Evolutionary conservation across 495 filamentous ascomycete species (phyloP).

Genomic region (Podospora sp.): DNA sequence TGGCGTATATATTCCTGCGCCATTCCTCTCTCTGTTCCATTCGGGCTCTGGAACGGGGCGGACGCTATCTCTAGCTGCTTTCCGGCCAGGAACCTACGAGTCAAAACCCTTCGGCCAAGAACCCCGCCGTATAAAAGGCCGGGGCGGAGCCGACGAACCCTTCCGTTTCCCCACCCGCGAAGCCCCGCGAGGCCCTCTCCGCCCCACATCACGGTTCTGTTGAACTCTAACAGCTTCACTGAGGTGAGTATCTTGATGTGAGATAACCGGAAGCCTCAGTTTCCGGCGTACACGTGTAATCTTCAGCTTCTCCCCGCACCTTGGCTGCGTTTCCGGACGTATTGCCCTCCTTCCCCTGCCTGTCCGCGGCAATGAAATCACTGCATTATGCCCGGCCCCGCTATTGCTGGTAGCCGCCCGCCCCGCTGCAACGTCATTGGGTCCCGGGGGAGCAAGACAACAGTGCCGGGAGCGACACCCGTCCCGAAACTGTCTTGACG

Average conservation of each 20-base stretch:
- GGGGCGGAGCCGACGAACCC: neutral
- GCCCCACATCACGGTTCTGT: neutral
- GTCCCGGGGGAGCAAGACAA: neutral
- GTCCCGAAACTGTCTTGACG: neutral
- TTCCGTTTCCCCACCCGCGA: conserved; percentile 2
- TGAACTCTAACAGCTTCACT: neutral
- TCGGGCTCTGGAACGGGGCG: neutral
- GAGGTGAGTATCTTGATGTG: neutral
- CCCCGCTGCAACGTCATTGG: neutral
- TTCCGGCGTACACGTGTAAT: neutral
- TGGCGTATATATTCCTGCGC: neutral
- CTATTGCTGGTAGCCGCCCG: neutral
- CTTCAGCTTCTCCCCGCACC: neutral
- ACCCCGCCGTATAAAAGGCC: neutral
- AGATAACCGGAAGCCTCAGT: neutral
- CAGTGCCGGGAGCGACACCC: neutral
- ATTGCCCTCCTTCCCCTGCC: neutral
- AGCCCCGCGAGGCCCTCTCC: neutral
- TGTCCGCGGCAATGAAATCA: neutral
- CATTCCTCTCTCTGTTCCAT: neutral
- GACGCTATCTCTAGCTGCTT: conserved; percentile 8
- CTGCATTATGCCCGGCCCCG: neutral
- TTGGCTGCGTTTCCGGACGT: neutral
- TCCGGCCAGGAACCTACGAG: neutral
- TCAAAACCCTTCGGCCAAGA: neutral